Base-by-base conservation (phyloP, 371 early-diverging fungal species). In the Apophysomyces trapeziformis region DNA sequence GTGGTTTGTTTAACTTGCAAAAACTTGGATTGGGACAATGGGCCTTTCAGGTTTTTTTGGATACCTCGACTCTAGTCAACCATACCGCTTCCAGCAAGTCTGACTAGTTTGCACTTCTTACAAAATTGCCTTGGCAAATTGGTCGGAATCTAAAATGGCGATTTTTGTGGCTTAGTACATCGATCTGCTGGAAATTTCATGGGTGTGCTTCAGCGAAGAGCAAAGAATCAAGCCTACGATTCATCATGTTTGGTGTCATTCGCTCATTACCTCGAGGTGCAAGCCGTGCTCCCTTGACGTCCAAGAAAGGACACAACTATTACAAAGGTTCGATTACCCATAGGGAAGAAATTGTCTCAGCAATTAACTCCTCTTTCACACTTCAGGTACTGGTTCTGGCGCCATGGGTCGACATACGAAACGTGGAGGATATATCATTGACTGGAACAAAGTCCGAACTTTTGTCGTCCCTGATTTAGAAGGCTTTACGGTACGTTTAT, bases 351-450 rank as follows among this genome's bases (percentile, higher is more conserved):
- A 26, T 26, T 2, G 32, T 26, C 0, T 26, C 32, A 26, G 32
- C 32, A 26, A 26, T 2, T 47, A 38, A n/a, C 4, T 58, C 44
- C 14, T 11, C 47, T 47, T 11, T 37, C 26, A 38, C 35, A 26
- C 45, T 21, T 35, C 76, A 92, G 92, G 93, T 74, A 93, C 90
- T 67, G 87, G 93, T 60, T 85, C 88, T 46, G 94, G 94, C 69
- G 85, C 93, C 58, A 92, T 90, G 89, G 94, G 94, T 75, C 85
- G 89, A 71, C 93, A 93, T 62, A 93, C 92, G 21, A 93, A 91
- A 73, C 83, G 85, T 43, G 93, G 90, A 65, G 88, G 88, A 38
- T 94, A 93, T 69, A 71, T 85, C 18, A 77, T 94, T 60, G 90
- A 92, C 59, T 86, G 85, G 79, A 77, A 83, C 68, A 90, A 87